Conservation (phyloP, 106 monocot genomes). For the Allium fistulosum region DNA sequence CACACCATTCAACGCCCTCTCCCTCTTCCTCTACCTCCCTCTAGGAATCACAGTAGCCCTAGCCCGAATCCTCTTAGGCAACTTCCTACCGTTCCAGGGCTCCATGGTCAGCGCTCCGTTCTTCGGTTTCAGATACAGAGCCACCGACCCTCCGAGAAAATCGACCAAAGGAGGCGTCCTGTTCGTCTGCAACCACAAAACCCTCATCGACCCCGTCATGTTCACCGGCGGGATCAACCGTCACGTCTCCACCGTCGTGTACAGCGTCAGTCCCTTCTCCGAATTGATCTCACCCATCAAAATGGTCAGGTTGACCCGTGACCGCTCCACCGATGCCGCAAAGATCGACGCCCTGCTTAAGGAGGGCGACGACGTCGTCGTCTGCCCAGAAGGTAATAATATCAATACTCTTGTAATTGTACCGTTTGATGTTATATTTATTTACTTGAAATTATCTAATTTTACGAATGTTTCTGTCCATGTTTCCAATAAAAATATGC, state of each 20-base stretch:
- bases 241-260: constrained; percentile 70
- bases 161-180: constrained; percentile 37
- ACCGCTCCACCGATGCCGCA: constrained; percentile 47
- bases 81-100: constrained; percentile 51
- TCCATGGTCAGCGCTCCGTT: constrained; percentile 35
- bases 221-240: constrained; percentile 73
- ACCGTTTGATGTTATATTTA: no score
- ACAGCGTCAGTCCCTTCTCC: constrained; percentile 84
- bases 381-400: constrained; percentile 35
- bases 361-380: constrained; percentile 26
- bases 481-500: no score
- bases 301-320: constrained; percentile 62
- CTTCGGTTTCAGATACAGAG: constrained; percentile 60
- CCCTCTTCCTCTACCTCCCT: constrained; percentile 81
- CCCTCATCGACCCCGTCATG: constrained; percentile 94
- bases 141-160: constrained; percentile 39
- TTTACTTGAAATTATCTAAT: no score
- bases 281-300: constrained; percentile 82
- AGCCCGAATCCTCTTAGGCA: constrained; percentile 57
- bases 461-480: no score
- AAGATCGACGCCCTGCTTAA: no score
- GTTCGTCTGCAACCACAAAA: constrained; percentile 95
- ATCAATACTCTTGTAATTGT: no score
- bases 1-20: constrained; percentile 58
- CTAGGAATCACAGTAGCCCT: constrained; percentile 53